These are phyloP conservation scores for Talaromyces wortmannii DNA, from an alignment of 495 filamentous ascomycete genomes.

Conservation along the genomic window DNA sequence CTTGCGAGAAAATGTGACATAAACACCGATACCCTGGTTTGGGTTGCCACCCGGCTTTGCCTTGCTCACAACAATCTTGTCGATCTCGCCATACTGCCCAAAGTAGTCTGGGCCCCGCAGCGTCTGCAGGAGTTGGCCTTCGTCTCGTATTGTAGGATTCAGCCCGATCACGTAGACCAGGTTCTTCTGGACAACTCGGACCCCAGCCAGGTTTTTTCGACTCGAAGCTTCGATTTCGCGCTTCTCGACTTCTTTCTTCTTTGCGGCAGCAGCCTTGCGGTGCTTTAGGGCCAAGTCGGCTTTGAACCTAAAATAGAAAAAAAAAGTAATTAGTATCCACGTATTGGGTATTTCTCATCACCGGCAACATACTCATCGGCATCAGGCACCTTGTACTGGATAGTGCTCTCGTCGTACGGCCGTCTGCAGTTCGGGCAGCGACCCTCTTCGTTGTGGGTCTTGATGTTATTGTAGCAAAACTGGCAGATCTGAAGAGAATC, in stretches of 20 bases:
- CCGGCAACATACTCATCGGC: slow-evolving; percentile 72
- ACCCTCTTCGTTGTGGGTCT: slow-evolving; percentile 82
- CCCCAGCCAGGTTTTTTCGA: slow-evolving; percentile 88
- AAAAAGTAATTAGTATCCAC: background rate
- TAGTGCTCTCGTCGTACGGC: slow-evolving; percentile 91
- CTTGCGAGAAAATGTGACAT: slow-evolving; percentile 89
- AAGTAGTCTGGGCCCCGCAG: slow-evolving; percentile 88
- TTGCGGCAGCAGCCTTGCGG: slow-evolving; percentile 82
- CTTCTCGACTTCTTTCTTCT: slow-evolving; percentile 92
- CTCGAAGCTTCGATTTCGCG: slow-evolving; percentile 92
- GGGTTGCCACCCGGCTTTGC: slow-evolving; percentile 68
- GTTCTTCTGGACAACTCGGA: slow-evolving; percentile 96
- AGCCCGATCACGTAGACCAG: slow-evolving; percentile 96
- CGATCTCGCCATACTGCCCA: slow-evolving; percentile 96
- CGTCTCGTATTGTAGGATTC: slow-evolving; percentile 82
- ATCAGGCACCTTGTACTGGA: slow-evolving; percentile 90
- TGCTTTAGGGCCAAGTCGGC: slow-evolving; percentile 84
- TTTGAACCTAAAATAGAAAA: slow-evolving; percentile 50
- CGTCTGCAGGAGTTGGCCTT: slow-evolving; percentile 75
- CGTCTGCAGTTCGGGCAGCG: slow-evolving; percentile 93
- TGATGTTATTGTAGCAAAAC: slow-evolving; percentile 99
- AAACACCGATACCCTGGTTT: slow-evolving; percentile 83
- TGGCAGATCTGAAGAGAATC: slow-evolving; percentile 72
- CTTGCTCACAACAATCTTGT: slow-evolving; percentile 98
- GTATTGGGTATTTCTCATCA: background rate